Base-by-base conservation (phyloP, 805 yeast genomes). In the Kuraishia cidri region DNA sequence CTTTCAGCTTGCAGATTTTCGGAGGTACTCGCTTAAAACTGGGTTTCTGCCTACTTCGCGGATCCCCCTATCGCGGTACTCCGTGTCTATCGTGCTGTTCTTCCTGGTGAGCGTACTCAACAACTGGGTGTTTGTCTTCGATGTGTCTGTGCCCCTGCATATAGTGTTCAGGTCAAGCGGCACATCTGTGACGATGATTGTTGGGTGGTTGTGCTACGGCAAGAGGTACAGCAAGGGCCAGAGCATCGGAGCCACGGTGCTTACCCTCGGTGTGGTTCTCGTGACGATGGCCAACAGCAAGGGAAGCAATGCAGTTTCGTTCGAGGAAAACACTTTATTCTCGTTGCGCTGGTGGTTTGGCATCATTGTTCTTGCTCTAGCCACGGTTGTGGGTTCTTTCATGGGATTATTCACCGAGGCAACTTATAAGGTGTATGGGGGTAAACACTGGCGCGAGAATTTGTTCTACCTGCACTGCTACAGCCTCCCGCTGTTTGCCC, bases 151-250 rank as follows among this genome's bases (percentile, higher is more conserved):
- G 14, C 85, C 88, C 0, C 50, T 78, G 18, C 86, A 80, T 46
- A 79, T 79, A 17, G 68, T 79, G 6, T 62, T 79, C 42, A 51
- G 87, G 32, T 76, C 85, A 9, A 67, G 79, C 5, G 75, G 82
- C 1, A 70, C 83, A 0, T 71, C 75, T 5, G 52, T 77, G 12
- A 73, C 82, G 0, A 68, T 82, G 75, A 20, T 66, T 0, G 51
- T 76, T 3, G 85, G 88, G 3, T 54, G 50, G 41, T 30, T 64
- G 5, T 36, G 65, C 8, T 74, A 71, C 29, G 50, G 51, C 5
- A 75, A 66, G 45, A 47, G 45, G 20, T 79, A 77, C 46, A 50
- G 60, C 6, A 12, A 24, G 1, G 38, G 40, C 6, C 84, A 81
- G 51, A 50, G 75, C 0, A 6, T 54, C 2, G 67, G 81, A 7